Evolutionary conservation across 1,139 yeast species (phyloP), one percentile per base, ranked within the genome.

Genomic region (Yamadazyma sp.): DNA sequence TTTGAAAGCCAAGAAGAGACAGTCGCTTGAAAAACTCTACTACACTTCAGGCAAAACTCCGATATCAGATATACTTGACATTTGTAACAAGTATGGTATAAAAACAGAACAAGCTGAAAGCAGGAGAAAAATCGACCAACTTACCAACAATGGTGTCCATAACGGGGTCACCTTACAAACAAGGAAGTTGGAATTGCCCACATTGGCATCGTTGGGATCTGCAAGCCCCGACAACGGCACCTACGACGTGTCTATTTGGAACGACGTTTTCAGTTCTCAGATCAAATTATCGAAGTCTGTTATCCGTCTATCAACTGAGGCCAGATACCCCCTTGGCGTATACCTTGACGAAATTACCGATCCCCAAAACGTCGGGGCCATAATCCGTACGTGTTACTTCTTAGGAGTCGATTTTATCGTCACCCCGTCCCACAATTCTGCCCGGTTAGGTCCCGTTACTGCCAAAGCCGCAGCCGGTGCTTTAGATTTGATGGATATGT

Each of bases 391-490:
- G 1, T 94, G 95, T 0, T 86, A 80, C 59, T 89, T 75, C 59
- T 68, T 89, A 29, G 97, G 97, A 2, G 95, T 76, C 1, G 96
- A 89, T 59, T 86, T 87, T 51, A 66, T 89, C 11, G 78, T 86
- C 2, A 64, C 85, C 35, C 85, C 95, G 2, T 78, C 76, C 31
- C 77, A 75, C 44, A 83, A 86, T 53, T 78, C 87, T 48, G 88
- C 96, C 1, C 75, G 82, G 18, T 58, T 89, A 44, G 79, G 88
- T 0, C 88, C 96, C 0, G 83, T 77, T 1, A 90, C 89, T 1
- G 76, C 82, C 24, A 90, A 89, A 56, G 80, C 95, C 0, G 77
- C 95, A 6, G 85, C 88, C 3, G 97, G 97, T n/a, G 92, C 96
- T 0, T 63, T 86, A 44, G 97, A 90, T 50, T 69, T 80, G 41